These are phyloP conservation scores for Psilocybe cyanescens DNA, from an alignment of 768 basidiomycete species.

Conservation along the genomic window DNA sequence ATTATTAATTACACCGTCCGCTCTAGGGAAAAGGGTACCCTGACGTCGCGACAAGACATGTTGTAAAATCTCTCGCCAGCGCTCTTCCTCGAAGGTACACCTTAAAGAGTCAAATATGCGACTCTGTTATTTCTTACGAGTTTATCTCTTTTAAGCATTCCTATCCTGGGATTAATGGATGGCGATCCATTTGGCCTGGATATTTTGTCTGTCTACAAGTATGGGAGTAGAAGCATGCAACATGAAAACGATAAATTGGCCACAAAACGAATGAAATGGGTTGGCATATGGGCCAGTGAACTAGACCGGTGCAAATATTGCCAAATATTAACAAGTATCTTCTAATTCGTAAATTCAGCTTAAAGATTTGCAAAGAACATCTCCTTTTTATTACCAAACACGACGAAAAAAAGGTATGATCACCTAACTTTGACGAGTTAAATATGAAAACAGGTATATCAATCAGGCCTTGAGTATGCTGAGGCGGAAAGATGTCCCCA, in stretches of 20 bases:
- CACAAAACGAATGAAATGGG: conserved; percentile 73
- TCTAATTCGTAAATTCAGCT: conserved; percentile 36
- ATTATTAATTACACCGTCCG: not conserved
- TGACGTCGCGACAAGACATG: conserved; percentile 87
- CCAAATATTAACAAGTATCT: not conserved
- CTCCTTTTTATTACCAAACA: conserved; percentile 70
- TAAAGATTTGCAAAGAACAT: conserved; percentile 60
- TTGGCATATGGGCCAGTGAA: conserved; percentile 78
- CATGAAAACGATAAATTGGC: conserved; percentile 76
- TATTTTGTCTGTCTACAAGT: conserved; percentile 86
- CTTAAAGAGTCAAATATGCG: not conserved
- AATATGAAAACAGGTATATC: not conserved
- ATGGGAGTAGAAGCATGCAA: conserved; percentile 71
- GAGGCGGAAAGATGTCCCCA: conserved; percentile 33
- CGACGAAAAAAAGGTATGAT: conserved; percentile 74
- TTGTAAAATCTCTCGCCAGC: conserved; percentile 74
- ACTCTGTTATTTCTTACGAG: not conserved
- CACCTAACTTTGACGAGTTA: not conserved
- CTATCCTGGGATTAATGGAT: conserved; percentile 83
- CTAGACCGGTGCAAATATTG: conserved; percentile 52
- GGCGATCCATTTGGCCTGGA: conserved; percentile 92
- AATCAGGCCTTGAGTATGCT: conserved; percentile 69
- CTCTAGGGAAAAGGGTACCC: conserved; percentile 95
- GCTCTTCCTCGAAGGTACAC: conserved; percentile 63
- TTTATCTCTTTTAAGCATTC: conserved; percentile 52